phyloP scores from a whole-genome alignment of 1,284 basidiomycete species.

The Ceraceosorus guamensis region DNA sequence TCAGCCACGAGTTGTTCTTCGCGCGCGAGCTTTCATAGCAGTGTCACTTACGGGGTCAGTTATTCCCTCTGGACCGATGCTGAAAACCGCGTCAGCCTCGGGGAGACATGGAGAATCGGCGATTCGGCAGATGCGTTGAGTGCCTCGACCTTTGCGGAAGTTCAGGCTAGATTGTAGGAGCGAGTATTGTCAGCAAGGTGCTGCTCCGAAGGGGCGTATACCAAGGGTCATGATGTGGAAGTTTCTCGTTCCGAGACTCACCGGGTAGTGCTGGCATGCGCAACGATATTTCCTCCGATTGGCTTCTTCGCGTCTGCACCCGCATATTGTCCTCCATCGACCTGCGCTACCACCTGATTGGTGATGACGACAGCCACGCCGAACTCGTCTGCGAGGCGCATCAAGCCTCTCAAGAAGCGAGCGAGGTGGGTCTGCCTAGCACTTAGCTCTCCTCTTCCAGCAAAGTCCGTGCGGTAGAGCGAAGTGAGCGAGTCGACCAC shows the following conservation, averaged over 20 bases:
- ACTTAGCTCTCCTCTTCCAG: slow-evolving; percentile 87
- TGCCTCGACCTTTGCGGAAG: slow-evolving; percentile 79
- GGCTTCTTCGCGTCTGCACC: slow-evolving; percentile 71
- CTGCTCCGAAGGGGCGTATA: neutral
- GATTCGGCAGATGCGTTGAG: slow-evolving; percentile 90
- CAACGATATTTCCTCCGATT: slow-evolving; percentile 55
- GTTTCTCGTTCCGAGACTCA: slow-evolving; percentile 8
- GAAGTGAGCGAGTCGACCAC: slow-evolving; percentile 97
- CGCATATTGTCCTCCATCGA: slow-evolving; percentile 81
- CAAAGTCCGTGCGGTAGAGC: slow-evolving; percentile 92
- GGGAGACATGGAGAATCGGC: slow-evolving; percentile 97
- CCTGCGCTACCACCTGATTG: slow-evolving; percentile 97
- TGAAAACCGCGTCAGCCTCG: slow-evolving; percentile 91
- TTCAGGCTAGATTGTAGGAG: neutral
- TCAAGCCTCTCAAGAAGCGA: slow-evolving; percentile 85
- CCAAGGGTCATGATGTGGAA: too few species aligned
- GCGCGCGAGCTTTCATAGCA: too few species aligned
- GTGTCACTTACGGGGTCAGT: slow-evolving; percentile 41
- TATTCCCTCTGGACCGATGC: slow-evolving; percentile 58
- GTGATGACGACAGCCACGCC: slow-evolving; percentile 95
- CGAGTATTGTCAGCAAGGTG: slow-evolving; percentile 5
- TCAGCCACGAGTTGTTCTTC: too few species aligned
- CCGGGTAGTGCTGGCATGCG: slow-evolving; percentile 48
- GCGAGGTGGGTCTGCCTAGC: slow-evolving; percentile 95
- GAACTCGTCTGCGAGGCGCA: slow-evolving; percentile 93